Evolutionary conservation across 768 basidiomycete genomes (phyloP), one percentile per base, ranked within the genome.

Genomic region (Neoboletus brunneissimus): DNA sequence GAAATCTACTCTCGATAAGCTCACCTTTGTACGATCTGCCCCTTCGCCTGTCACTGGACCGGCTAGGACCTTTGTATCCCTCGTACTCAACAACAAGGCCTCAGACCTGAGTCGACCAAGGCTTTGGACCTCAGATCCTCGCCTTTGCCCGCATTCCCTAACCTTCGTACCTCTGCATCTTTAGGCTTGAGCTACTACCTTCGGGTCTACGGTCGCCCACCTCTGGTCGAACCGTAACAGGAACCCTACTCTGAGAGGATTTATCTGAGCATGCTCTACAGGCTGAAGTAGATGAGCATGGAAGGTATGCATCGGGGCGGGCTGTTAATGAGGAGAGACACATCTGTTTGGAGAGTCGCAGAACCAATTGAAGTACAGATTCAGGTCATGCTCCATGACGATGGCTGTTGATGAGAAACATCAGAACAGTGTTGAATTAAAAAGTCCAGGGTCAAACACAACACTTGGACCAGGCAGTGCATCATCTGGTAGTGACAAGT

Each of bases 311-410:
- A 31, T 43, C 13, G 51, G 55, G 37, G 40, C 0, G 23, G 15
- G 32, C 5, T 46, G 50, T 29, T 48, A 53, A 49, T 47, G 45
- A 38, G 55, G 37, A 48, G 44, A 22, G 25, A 13, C 22, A 10
- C 38, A 32, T 22, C 60, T 70, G 35, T 48, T 44, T 16, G 62
- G 69, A 23, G 70, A 64, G 44, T 64, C 64, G 16, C 55, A 34
- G 11, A 72, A 34, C 23, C 64, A 70, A 35, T 70, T 66, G 23
- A 72, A 59, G 38, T 64, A 71, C 43, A 54, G 60, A 29, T 69
- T 46, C 63, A 72, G 68, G 27, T 70, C 69, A 11, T 48, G 53
- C 20, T 58, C 64, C 29, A 40, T 20, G 25, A 63, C 67, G 8
- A 57, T 51, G n/a, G 20, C 47, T 25, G 55, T 18, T 11, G 42